A percentile compares a stretch with the other conserved stretches of the same genome.
Evolutionary conservation across 768 basidiomycete genomes (phyloP).

Genomic region (Tulasnella sp.): DNA sequence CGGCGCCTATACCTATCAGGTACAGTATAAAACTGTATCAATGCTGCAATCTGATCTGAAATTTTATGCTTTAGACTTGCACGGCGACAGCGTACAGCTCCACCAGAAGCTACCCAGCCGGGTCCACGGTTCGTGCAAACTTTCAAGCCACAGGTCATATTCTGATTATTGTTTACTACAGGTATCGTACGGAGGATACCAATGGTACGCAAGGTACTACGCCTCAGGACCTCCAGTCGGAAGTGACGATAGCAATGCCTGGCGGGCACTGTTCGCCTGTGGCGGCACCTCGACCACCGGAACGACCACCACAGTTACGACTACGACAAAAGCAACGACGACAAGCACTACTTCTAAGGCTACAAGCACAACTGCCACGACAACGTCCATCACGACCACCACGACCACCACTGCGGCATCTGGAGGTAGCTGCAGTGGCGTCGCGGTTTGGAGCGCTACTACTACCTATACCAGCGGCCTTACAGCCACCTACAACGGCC

Average conservation of each 20-base stretch:
- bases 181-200: slow-evolving; percentile 12
- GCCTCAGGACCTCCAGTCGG: slow-evolving; percentile 9
- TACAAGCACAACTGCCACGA: neutral
- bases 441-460: neutral
- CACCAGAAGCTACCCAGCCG: neutral
- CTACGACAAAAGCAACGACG: neutral
- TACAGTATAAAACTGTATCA: neutral
- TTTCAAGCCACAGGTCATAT: neutral
- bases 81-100: slow-evolving; percentile 4
- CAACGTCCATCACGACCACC: neutral
- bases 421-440: neutral
- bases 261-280: slow-evolving; percentile 15
- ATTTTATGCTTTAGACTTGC: neutral
- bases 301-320: neutral
- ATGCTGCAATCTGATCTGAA: neutral
- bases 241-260: slow-evolving; percentile 10
- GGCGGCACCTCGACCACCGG: neutral
- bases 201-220: slow-evolving; percentile 16
- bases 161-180: neutral
- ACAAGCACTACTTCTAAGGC: neutral
- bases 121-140: neutral
- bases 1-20: slow-evolving; percentile 6
- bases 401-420: neutral
- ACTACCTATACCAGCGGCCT: neutral
- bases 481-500: neutral